phyloP scores from a whole-genome alignment of 2,329 filamentous ascomycete species.

The Dactylellina sp. region DNA sequence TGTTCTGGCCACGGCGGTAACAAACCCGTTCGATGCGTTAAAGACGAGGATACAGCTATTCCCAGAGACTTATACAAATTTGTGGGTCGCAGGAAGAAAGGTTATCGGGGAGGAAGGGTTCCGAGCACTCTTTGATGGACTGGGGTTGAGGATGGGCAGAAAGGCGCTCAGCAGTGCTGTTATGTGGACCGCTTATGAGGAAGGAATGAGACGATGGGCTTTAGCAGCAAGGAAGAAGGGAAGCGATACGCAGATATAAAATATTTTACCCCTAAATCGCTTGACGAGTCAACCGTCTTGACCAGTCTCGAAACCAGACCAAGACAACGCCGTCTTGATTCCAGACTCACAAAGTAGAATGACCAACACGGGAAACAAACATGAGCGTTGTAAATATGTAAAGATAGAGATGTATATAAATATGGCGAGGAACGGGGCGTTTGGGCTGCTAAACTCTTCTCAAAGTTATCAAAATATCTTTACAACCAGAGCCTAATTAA shows the following conservation, averaged over 20 bases:
- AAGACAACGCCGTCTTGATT: too few relatives aligned
- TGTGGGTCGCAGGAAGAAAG: conserved; percentile 77
- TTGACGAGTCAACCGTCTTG: too few relatives aligned
- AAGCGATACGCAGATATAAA: conserved; percentile 24
- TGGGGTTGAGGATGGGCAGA: conserved; percentile 85
- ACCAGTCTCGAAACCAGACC: too few relatives aligned
- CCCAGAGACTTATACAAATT: conserved; percentile 83
- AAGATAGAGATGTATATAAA: not conserved
- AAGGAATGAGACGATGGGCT: conserved; percentile 60
- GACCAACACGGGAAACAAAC: too few relatives aligned
- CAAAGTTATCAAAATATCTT: conserved; percentile 8
- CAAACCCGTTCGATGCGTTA: conserved; percentile 96
- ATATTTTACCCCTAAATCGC: not conserved
- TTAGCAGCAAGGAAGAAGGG: conserved; percentile 39
- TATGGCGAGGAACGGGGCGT: conserved; percentile 25
- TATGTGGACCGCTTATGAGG: conserved; percentile 95
- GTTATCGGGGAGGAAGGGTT: conserved; percentile 87
- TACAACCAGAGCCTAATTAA: too few relatives aligned
- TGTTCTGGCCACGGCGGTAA: conserved; percentile 83
- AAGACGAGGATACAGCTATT: conserved; percentile 95
- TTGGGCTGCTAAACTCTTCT: conserved; percentile 40
- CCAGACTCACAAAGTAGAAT: too few relatives aligned
- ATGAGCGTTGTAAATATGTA: conserved; percentile 11
- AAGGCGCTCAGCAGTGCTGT: conserved; percentile 95
- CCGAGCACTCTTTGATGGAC: conserved; percentile 83